Evolutionary conservation across 176 grass and related monocot genomes (phyloP), one percentile per base, ranked within the genome.

Genomic region (Aegilops longissima): DNA sequence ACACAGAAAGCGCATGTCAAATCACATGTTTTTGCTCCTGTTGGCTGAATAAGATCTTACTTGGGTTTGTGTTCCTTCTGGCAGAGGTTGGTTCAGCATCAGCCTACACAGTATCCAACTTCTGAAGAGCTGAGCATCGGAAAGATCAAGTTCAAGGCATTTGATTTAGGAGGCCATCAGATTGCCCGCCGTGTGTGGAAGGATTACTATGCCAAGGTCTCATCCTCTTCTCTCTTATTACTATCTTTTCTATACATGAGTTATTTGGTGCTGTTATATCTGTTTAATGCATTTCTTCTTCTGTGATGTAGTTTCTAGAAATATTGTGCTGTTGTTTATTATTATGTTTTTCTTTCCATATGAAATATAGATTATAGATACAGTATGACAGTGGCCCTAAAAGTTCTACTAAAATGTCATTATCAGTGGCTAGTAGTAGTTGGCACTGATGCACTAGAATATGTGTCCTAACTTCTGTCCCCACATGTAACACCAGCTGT

Each of bases 111-210:
- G 42, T 92, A 94, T 74, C 94, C 94, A 5, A 97, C 94, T 36
- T 97, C 94, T 63, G 94, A 97, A 79, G 94, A 97, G 76, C 77
- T 97, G 70, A 94, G 88, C 74, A 92, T 97, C 1, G 94, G 92
- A 35, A 97, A 92, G 71, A 97, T 97, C 52, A 97, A 97, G 83
- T 97, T 97, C 81, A 97, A 97, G 86, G 94, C 92, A 9, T 97
- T 97, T 75, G 94, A 97, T 90, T 84, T 97, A 70, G 94, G 94
- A 79, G 94, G 94, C 13, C 94, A 97, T 94, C 94, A 97, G 82
- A 97, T 97, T 72, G 94, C 94, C 13, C 94, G 94, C 5, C 95
- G 95, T 83, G 95, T 97, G 44, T 97, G 95, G 95, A 97, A 97
- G 88, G 95, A 97, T 82, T 97, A 97, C 81, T 97, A 97, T 83